phyloP scores from a whole-genome alignment of 169 alveolate species.

The Ichthyophthirius multifiliis region DNA sequence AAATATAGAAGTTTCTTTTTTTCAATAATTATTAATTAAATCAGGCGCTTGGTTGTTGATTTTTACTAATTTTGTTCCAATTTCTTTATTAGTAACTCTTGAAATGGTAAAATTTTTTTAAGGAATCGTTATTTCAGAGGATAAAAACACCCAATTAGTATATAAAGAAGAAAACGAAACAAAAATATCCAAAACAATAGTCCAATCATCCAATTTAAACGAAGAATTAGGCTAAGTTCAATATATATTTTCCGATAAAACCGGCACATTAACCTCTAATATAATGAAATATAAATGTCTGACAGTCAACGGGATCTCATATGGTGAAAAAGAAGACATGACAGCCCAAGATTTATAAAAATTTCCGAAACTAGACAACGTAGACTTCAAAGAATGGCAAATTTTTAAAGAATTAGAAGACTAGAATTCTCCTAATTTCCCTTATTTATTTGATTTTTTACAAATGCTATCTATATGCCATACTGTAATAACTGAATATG shows the following conservation, averaged over 20 bases:
- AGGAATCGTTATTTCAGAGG: constrained; percentile 50
- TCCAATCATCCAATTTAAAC: constrained; percentile 37
- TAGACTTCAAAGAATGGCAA: constrained; percentile 27
- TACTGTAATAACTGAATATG: constrained; percentile 48
- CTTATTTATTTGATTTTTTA: constrained; percentile 11
- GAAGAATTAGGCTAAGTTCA: constrained; percentile 80
- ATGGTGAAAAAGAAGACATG: constrained; percentile 35
- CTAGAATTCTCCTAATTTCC: not conserved
- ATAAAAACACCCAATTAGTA: constrained; percentile 10
- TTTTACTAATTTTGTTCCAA: constrained; percentile 79
- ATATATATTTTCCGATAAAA: constrained; percentile 70
- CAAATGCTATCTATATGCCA: constrained; percentile 62
- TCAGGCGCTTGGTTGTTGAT: constrained; percentile 56
- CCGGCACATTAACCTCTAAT: constrained; percentile 76
- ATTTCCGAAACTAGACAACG: constrained; percentile 19
- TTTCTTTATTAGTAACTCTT: constrained; percentile 63
- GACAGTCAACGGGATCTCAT: constrained; percentile 42
- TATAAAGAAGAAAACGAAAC: not conserved
- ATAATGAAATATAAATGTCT: constrained; percentile 61
- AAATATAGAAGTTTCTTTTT: constrained; percentile 16
- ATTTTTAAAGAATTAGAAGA: constrained; percentile 9
- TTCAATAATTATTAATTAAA: constrained; percentile 8
- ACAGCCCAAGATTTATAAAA: not conserved
- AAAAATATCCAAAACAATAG: not conserved
- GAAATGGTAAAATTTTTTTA: constrained; percentile 69